Conservation (phyloP, 2,329 filamentous ascomycete species). For the Pestalotiopsis sp. region DNA sequence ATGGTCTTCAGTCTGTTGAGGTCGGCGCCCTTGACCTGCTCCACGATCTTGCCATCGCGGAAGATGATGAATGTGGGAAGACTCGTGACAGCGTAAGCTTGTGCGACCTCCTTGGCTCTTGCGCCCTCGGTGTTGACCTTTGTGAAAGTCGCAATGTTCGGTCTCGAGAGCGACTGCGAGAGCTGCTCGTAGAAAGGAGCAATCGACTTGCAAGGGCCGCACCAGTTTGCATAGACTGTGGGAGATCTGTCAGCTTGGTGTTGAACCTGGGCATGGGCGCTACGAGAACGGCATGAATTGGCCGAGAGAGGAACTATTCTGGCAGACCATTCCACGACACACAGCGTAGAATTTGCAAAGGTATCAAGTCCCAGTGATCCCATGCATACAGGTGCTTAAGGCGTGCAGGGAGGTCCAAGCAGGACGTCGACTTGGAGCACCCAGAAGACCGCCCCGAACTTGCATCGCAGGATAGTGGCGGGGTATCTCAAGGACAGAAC, state of each 20-base stretch:
- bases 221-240: conserved; percentile 86
- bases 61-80: conserved; percentile 94
- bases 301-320: not conserved
- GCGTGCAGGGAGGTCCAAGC: not conserved
- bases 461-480: conserved; percentile 28
- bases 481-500: conserved; percentile 20
- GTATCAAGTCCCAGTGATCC: not conserved
- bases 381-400: not conserved
- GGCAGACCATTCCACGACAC: not conserved
- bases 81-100: conserved; percentile 72
- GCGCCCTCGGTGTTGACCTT: conserved; percentile 86
- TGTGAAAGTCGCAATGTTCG: conserved; percentile 77
- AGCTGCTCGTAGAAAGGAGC: conserved; percentile 82
- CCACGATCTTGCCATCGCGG: conserved; percentile 68
- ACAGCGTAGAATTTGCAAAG: not conserved
- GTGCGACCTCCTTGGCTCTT: conserved; percentile 63
- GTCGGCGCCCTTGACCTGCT: conserved; percentile 76
- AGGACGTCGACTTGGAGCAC: not conserved
- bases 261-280: not conserved
- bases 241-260: conserved; percentile 5
- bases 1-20: conserved; percentile 69
- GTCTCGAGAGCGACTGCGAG: conserved; percentile 68
- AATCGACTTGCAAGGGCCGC: conserved; percentile 80
- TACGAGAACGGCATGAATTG: not conserved
- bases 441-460: not conserved